phyloP scores from a whole-genome alignment of 192 early-diverging fungal species.

The Podila epicladia region DNA sequence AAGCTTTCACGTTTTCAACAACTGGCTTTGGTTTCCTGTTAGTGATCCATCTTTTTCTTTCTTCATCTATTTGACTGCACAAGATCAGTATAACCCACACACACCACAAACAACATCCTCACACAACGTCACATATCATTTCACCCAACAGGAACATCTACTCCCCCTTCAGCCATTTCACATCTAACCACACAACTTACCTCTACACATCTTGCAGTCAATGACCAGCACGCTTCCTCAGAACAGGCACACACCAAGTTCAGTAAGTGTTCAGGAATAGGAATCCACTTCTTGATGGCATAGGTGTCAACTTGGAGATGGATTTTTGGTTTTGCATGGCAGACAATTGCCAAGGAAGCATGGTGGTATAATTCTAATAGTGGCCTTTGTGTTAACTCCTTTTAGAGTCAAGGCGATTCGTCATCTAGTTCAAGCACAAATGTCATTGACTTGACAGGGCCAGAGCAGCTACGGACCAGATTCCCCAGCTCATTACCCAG shows the following conservation, averaged over 20 bases:
- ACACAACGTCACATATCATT: too few species aligned
- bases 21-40: too few species aligned
- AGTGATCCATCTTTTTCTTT: too few species aligned
- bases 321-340: neutral
- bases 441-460: constrained; percentile 32
- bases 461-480: constrained; percentile 11
- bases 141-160: too few species aligned
- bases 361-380: neutral
- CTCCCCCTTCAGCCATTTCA: too few species aligned
- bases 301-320: too few species aligned
- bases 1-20: too few species aligned
- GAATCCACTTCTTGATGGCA: too few species aligned
- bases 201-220: neutral
- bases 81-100: too few species aligned
- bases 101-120: too few species aligned
- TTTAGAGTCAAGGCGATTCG: neutral
- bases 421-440: constrained; percentile 3
- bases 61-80: too few species aligned
- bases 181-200: too few species aligned
- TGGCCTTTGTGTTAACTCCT: neutral
- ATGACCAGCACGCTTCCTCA: neutral
- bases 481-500: constrained; percentile 25
- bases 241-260: neutral
- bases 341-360: neutral
- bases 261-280: neutral